A percentile compares a stretch with the other conserved stretches of the same genome.
phyloP scores from a whole-genome alignment of 768 basidiomycete species.

The Tulasnella sp. region DNA sequence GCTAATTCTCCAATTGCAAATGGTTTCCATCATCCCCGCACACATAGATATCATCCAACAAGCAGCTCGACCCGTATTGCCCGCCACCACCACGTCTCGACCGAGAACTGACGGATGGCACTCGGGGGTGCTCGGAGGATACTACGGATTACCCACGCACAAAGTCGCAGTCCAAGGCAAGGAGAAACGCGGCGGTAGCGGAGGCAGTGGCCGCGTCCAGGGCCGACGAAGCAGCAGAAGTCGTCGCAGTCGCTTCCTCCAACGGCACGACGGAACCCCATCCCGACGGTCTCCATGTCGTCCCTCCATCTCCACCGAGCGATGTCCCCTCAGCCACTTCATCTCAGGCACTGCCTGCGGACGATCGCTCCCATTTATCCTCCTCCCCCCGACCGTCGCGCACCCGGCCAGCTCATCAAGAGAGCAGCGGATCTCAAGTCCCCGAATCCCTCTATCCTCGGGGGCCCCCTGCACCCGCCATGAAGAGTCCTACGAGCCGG shows the following conservation, averaged over 20 bases:
- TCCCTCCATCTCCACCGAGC: background rate
- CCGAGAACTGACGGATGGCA: background rate
- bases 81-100: background rate
- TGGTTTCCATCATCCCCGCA: background rate
- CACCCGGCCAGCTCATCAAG: background rate
- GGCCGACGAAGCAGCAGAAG: background rate
- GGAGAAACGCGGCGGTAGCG: background rate
- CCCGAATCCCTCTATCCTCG: background rate
- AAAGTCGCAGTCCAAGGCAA: background rate
- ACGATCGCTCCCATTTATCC: background rate
- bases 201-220: background rate
- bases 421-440: slow-evolving; percentile 5
- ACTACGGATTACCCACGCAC: background rate
- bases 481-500: slow-evolving; percentile 12
- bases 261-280: background rate
- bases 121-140: slow-evolving; percentile 5
- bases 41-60: background rate
- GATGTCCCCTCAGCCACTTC: background rate
- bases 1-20: background rate
- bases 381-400: background rate
- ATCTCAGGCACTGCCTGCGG: slow-evolving; percentile 4
- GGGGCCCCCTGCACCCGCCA: background rate
- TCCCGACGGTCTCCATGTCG: slow-evolving; percentile 6
- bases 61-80: slow-evolving; percentile 18
- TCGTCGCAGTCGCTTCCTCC: background rate